Evolutionary conservation across 2,329 filamentous ascomycete species (phyloP), one percentile per base, ranked within the genome.

Genomic region (Hyphodiscus sp.): DNA sequence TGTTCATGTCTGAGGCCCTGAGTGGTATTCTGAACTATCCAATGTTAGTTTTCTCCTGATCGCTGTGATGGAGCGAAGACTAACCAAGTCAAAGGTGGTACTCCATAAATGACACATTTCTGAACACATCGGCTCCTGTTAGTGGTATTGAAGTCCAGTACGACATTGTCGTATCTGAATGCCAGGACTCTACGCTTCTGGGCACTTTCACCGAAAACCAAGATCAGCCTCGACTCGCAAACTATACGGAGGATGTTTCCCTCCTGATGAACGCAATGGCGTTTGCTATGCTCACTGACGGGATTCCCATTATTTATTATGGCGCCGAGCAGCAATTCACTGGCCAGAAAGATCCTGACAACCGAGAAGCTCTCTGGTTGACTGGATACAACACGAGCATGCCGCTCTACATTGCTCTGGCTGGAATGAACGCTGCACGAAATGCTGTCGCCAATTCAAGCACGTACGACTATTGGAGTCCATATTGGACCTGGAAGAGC

Each of bases 11-110:
- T 38, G 5, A 38, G 11, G 33, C 33, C 16, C 33, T 38, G 16
- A 38, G 33, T 13, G 33, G 33, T 13, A n/a, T 85, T 80, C 65
- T 72, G 74, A 2, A 72, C 83, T n/a, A 81, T 82, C 9, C 82
- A 85, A 62, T 80, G 83, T 6, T 76, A 74, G 19, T n/a, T 54
- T 46, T 20, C 41, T 18, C 50, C 46, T 15, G 26, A 52, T 43
- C 42, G 47, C 5, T 42, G 30, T 13, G 45, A 58, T 45, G 54
- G 49, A 16, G 33, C 59, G 8, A 49, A 20, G 19, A 50, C 45
- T 7, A 53, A 53, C 3, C 53, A 61, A 41, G 59, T 59, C 44
- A 61, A 20, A 49, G 54, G 23, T 61, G 50, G 45, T 79, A 74
- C 64, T 70, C 71, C 20, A 68, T 74, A 74, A 73, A 61, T 58